Conservation (phyloP, 768 basidiomycete genomes). For the Rhodotorula toruloides region DNA sequence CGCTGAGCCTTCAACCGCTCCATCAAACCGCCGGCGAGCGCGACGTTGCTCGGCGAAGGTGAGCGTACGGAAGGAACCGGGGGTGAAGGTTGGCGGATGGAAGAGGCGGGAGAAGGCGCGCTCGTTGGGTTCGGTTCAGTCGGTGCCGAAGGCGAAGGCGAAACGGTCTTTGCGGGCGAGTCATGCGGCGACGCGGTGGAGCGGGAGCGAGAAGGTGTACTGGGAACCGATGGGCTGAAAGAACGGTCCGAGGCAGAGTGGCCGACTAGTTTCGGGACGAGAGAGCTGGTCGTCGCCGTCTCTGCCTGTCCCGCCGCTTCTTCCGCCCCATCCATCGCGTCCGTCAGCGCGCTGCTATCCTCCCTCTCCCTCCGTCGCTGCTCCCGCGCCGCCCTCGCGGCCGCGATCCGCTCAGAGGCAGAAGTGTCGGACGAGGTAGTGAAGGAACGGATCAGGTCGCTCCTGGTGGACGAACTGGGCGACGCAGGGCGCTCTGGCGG, state of each 20-base stretch:
- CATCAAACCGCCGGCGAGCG: constrained; percentile 13
- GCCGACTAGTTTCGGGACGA: constrained; percentile 11
- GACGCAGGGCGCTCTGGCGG: neutral
- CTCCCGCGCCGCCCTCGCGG: constrained; percentile 13
- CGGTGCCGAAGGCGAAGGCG: fast-evolving
- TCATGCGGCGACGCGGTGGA: neutral
- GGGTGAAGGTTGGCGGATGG: neutral
- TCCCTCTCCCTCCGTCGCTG: neutral
- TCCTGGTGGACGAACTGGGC: neutral
- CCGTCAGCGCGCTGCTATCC: too few species aligned
- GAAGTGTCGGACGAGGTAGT: constrained; percentile 10
- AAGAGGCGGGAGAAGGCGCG: neutral
- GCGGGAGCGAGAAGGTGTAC: neutral
- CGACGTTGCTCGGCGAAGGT: constrained; percentile 4
- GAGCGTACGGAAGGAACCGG: neutral
- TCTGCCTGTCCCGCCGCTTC: neutral
- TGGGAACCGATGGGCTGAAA: constrained; percentile 20
- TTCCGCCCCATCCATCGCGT: too few species aligned
- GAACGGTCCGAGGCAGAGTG: constrained; percentile 25
- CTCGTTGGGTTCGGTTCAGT: neutral
- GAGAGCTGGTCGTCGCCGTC: neutral
- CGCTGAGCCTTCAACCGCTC: constrained; percentile 24
- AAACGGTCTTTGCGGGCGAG: neutral
- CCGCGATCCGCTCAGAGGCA: constrained; percentile 19
- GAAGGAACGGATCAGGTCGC: constrained; percentile 20